These are phyloP conservation scores for Oryza coarctata DNA, from an alignment of 176 grass and related monocot genomes.

Conservation along the genomic window DNA sequence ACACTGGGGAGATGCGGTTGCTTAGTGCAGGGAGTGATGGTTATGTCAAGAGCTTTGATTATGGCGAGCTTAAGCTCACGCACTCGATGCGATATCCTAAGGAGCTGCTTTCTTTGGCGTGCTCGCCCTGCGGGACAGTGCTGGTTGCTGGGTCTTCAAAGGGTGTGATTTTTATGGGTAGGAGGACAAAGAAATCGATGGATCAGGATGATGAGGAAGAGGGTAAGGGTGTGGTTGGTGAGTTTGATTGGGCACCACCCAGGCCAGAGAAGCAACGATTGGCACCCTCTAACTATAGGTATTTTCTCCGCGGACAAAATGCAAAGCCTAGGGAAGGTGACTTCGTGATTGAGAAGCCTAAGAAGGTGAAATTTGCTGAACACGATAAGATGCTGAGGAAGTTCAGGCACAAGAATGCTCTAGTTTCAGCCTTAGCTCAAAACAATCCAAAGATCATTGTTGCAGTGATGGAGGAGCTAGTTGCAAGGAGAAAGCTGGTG, in stretches of 20 bases:
- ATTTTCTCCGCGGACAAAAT: conserved; percentile 72
- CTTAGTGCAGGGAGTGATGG: conserved; percentile 91
- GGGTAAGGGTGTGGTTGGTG: conserved; percentile 17
- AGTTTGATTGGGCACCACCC: conserved; percentile 46
- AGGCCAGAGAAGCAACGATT: conserved; percentile 43
- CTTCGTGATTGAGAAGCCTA: conserved; percentile 54
- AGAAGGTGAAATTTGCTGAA: conserved; percentile 72
- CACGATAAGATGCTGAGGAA: conserved; percentile 82
- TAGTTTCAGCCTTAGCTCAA: conserved; percentile 58
- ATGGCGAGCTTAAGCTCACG: conserved; percentile 68
- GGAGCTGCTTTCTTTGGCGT: conserved; percentile 70
- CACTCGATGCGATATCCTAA: conserved; percentile 73
- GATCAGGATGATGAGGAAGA: conserved; percentile 41
- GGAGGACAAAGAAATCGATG: conserved; percentile 51
- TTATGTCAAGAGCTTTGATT: conserved; percentile 92
- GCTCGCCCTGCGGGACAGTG: conserved; percentile 63
- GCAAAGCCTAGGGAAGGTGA: conserved; percentile 66
- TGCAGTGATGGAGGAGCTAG: conserved; percentile 86
- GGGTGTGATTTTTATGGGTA: conserved; percentile 67
- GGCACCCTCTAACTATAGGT: conserved; percentile 53
- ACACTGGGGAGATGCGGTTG: conserved; percentile 56
- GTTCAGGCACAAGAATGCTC: conserved; percentile 85
- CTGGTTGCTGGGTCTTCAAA: conserved; percentile 72
- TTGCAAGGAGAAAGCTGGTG: conserved; percentile 80
- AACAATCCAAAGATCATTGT: conserved; percentile 53